These are phyloP conservation scores for Xylaria sp. DNA, from an alignment of 2,329 filamentous ascomycete genomes.

Conservation along the genomic window DNA sequence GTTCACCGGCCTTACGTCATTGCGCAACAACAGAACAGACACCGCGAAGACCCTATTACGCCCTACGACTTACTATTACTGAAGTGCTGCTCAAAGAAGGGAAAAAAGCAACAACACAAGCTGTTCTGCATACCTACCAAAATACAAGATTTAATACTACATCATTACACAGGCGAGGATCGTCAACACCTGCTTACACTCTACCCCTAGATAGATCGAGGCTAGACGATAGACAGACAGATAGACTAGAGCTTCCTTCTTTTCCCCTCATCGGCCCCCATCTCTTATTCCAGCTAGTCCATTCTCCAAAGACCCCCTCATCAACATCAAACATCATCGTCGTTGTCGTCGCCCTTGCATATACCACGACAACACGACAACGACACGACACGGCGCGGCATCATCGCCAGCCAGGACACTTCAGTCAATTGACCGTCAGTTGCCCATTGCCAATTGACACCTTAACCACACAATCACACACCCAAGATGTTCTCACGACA, in stretches of 20 bases:
- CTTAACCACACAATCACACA: not conserved
- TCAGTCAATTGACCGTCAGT: slow-evolving; percentile 1
- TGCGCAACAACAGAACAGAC: slow-evolving; percentile 8
- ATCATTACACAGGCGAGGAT: not conserved
- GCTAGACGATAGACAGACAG: no score
- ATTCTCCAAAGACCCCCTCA: not conserved
- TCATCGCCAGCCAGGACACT: not conserved
- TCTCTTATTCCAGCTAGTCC: not conserved
- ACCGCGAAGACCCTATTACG: not conserved
- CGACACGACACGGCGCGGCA: not conserved
- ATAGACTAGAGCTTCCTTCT: not conserved
- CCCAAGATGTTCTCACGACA: slow-evolving; percentile 41
- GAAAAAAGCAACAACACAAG: not conserved
- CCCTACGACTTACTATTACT: not conserved
- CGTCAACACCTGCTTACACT: not conserved
- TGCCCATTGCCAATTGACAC: slow-evolving; percentile 11
- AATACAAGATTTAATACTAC: not conserved
- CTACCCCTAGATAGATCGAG: not conserved
- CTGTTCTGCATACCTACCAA: no score
- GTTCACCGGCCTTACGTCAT: slow-evolving; percentile 17
- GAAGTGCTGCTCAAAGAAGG: not conserved
- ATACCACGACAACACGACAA: not conserved
- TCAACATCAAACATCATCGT: not conserved
- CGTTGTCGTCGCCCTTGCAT: not conserved
- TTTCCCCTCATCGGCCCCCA: not conserved